Evolutionary conservation across 805 yeast genomes (phyloP), one percentile per base, ranked within the genome.

Genomic region (Candida patagonica): DNA sequence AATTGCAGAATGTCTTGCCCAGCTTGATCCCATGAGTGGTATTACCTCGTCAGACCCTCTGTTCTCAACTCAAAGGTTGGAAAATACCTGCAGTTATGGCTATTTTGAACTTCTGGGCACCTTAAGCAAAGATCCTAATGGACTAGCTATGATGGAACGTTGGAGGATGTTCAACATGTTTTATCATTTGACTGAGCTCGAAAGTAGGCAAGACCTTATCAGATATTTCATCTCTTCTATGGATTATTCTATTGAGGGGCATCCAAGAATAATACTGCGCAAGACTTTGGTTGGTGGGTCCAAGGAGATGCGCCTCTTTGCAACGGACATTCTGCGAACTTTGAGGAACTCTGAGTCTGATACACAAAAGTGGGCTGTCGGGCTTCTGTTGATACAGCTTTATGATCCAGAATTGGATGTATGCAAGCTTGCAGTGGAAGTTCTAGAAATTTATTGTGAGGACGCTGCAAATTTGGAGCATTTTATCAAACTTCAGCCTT

Each of bases 101-200:
- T 89, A 88, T 56, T 73, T 92, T 46, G 71, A 74, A 42, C 73
- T 89, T 53, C 59, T 92, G 8, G 96, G 96, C 0, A 76, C 78
- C 0, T 60, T 92, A 13, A 74, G 87, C 2, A 61, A 69, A 2
- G 68, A 73, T 27, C 54, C 62, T 0, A 67, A 71, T 35, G 98
- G 98, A 0, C 58, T 83, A 19, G 67, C 67, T 32, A 66, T 89
- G 49, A 56, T 92, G 42, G 81, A 77, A 37, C 77, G 82, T 45
- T 84, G 95, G 92, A 81, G 87, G 50, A 70, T 89, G 43, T 84
- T 85, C 60, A 87, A 80, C 42, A 77, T 84, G 60, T 66, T 87
- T 38, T 79, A 81, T 50, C 84, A 84, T 50, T 72, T 87, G 40
- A 67, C 82, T 13, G 70, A 70, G 26, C 63, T 70, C 4, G 66